Percentiles rank a stretch among this genome's conserved stretches.
phyloP scores from a whole-genome alignment of 345 rosid species.

The Luvunga scandens region DNA sequence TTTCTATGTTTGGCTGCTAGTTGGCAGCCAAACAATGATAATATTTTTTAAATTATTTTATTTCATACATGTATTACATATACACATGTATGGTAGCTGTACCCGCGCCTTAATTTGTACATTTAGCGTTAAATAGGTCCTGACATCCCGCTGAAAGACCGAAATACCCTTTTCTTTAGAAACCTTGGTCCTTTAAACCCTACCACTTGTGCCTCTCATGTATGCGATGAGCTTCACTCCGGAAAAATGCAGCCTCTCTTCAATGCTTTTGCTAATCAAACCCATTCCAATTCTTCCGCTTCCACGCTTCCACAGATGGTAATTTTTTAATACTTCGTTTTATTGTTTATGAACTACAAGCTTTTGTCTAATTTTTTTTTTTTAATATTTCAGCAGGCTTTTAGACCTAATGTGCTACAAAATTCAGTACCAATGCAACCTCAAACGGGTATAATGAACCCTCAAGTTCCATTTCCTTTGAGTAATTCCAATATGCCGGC shows the following conservation, averaged over 20 bases:
- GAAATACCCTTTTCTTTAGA: background rate
- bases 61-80: no score
- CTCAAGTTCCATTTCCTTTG: constrained; percentile 37
- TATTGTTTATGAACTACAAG: background rate
- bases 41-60: no score
- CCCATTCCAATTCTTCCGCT: constrained; percentile 1
- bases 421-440: constrained; percentile 26
- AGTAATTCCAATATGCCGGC: constrained; percentile 12
- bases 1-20: no score
- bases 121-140: background rate
- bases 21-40: no score
- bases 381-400: constrained; percentile 15
- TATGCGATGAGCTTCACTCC: background rate
- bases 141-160: background rate
- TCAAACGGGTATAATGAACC: constrained; percentile 36
- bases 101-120: background rate
- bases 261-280: constrained; percentile 24
- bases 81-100: no score
- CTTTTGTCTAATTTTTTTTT: background rate
- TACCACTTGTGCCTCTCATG: background rate
- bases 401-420: constrained; percentile 17
- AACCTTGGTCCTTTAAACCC: background rate
- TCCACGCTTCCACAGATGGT: constrained; percentile 28
- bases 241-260: constrained; percentile 28
- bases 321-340: background rate